phyloP scores from a whole-genome alignment of 1,284 basidiomycete genomes.

The Trametes polyzona region DNA sequence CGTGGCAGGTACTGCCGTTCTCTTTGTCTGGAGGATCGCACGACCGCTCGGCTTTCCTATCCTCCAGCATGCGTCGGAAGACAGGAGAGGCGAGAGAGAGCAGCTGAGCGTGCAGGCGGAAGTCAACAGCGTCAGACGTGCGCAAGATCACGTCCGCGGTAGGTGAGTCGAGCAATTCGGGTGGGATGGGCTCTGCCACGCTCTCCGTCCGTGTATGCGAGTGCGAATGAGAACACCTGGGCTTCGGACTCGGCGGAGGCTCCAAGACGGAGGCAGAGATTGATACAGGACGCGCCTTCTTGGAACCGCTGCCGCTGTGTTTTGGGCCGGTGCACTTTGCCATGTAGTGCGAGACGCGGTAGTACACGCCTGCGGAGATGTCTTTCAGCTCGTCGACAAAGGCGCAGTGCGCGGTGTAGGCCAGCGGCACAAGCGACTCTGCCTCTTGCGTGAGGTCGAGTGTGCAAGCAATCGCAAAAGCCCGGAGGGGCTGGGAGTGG shows the following conservation, averaged over 20 bases:
- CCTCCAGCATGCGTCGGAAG: slow-evolving; percentile 7
- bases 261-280: slow-evolving; percentile 6
- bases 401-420: slow-evolving; percentile 13
- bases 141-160: slow-evolving; percentile 26
- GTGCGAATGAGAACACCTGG: not conserved
- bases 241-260: not conserved
- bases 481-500: slow-evolving; percentile 20
- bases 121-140: slow-evolving; percentile 21
- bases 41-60: not conserved
- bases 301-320: not conserved
- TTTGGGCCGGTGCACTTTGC: slow-evolving; percentile 10
- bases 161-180: slow-evolving; percentile 17
- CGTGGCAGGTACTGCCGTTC: not conserved
- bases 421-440: slow-evolving; percentile 13
- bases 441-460: slow-evolving; percentile 29
- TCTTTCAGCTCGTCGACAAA: slow-evolving; percentile 18
- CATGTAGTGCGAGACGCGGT: slow-evolving; percentile 17
- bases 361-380: slow-evolving; percentile 22
- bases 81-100: slow-evolving; percentile 25
- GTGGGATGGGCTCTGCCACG: slow-evolving; percentile 7
- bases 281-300: slow-evolving; percentile 6
- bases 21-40: not conserved
- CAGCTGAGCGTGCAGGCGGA: slow-evolving; percentile 23
- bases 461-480: slow-evolving; percentile 41
- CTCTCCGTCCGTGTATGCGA: not conserved